Evolutionary conservation across 2,329 filamentous ascomycete species (phyloP).

Genomic region (Chalaropsis thielavioides): DNA sequence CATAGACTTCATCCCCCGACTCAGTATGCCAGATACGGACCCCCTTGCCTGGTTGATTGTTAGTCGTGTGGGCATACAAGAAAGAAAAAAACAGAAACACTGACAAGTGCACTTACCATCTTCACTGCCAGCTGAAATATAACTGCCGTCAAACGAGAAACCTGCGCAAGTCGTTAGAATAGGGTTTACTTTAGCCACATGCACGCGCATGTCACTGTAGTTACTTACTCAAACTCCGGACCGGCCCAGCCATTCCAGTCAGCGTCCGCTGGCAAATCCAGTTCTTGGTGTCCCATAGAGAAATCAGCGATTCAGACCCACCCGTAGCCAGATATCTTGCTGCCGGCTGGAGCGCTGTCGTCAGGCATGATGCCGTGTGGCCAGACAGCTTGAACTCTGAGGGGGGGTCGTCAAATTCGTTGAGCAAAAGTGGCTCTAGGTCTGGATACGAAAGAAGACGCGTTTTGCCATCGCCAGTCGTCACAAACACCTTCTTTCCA

Average conservation of each 20-base stretch:
- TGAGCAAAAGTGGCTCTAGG: slow-evolving; percentile 40
- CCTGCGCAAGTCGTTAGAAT: slow-evolving; percentile 28
- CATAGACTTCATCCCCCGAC: slow-evolving; percentile 58
- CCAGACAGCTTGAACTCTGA: slow-evolving; percentile 49
- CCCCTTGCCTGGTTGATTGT: slow-evolving; percentile 25
- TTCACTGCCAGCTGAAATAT: slow-evolving; percentile 58
- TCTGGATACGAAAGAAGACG: slow-evolving; percentile 55
- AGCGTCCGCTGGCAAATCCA: slow-evolving; percentile 64
- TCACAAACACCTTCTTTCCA: slow-evolving; percentile 54
- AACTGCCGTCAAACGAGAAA: slow-evolving; percentile 67
- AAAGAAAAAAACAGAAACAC: background rate
- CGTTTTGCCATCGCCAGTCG: slow-evolving; percentile 55
- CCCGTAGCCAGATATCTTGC: slow-evolving; percentile 60
- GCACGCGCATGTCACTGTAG: background rate
- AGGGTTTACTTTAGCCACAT: background rate
- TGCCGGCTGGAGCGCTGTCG: slow-evolving; percentile 54
- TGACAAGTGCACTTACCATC: slow-evolving; percentile 38
- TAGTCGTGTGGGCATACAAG: background rate
- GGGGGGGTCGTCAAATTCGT: slow-evolving; percentile 31
- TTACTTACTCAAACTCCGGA: slow-evolving; percentile 51
- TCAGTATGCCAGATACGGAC: slow-evolving; percentile 57
- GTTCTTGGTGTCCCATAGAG: slow-evolving; percentile 62
- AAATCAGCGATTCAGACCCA: slow-evolving; percentile 59
- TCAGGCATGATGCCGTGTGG: slow-evolving; percentile 58
- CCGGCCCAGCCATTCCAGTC: slow-evolving; percentile 52